Evolutionary conservation across 306 rosid species (phyloP).

Genomic region (Hylodesmum podocarpum): DNA sequence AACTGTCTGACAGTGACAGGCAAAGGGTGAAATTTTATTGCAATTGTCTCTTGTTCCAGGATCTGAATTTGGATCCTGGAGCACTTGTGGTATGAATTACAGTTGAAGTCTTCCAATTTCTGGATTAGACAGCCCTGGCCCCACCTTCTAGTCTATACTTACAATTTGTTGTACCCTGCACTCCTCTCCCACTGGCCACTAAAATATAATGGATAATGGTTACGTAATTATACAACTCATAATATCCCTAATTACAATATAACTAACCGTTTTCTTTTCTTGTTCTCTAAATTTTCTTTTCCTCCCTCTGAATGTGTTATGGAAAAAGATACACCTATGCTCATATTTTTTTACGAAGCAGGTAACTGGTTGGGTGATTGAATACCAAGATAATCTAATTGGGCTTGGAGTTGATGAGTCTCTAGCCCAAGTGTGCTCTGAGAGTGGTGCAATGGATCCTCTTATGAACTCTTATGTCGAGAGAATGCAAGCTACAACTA

Average conservation of each 20-base stretch:
- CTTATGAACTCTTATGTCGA: constrained; percentile 96
- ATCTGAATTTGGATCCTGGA: neutral
- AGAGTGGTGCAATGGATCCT: constrained; percentile 99
- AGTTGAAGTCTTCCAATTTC: neutral
- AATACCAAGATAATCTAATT: constrained; percentile 88
- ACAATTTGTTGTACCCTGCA: neutral
- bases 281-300: neutral
- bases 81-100: neutral
- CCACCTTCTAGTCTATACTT: neutral
- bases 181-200: neutral
- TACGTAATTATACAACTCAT: too few species aligned
- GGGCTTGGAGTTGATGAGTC: constrained; percentile 95
- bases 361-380: constrained; percentile 99
- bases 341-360: constrained; percentile 30
- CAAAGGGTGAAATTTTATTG: neutral
- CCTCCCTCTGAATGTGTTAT: neutral
- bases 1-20: neutral
- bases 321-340: neutral
- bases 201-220: too few species aligned
- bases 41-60: neutral
- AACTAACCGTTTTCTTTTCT: neutral
- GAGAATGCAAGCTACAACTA: constrained; percentile 98
- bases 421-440: constrained; percentile 96
- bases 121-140: neutral
- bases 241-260: too few species aligned